Evolutionary conservation across 2,329 filamentous ascomycete species (phyloP), one percentile per base, ranked within the genome.

Genomic region (Neofusicoccum kwambonambiense): DNA sequence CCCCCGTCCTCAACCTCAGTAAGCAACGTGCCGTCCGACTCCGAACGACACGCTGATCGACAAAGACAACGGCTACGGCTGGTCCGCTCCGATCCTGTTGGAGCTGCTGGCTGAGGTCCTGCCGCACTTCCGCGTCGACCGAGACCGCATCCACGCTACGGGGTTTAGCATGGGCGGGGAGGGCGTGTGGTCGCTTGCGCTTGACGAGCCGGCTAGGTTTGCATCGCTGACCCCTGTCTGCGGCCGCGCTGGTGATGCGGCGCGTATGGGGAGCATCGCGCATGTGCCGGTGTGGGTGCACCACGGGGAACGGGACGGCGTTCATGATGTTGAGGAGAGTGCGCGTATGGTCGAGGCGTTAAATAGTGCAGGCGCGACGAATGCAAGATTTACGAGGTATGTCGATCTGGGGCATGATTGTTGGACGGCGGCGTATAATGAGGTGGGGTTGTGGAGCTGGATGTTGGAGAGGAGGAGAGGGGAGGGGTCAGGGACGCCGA

Each of bases 131-230:
- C 66, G 66, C 50, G 50, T 68, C 39, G 67, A 68, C 37, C 35
- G 39, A 12, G 22, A 39, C 37, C 64, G 66, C 19, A 44, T 68
- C 39, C 67, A 68, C 50, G 44, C 68, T 39, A 67, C 67, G 15
- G 67, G 67, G 47, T 68, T 68, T 50, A 52, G 39, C 41, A 68
- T 68, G 67, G 67, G 67, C 42, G 67, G 67, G 19, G 64, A 61
- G 44, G 67, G 66, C 8, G 68, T 64, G 3, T 68, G 67, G 67
- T 39, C 27, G 2, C 34, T 68, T 11, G 67, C 41, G 3, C 11
- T 68, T 12, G 60, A 66, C 42, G 62, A 51, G 3, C 67, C 67
- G 7, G 37, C 57, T 12, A 64, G 66, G n/a, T 68, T 68, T 49
- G 67, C 67, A 12, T 62, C 54, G 4, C 51, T 68, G 31, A 39